Evolutionary conservation across 805 yeast genomes (phyloP).

Genomic region (Hanseniaspora singularis): DNA sequence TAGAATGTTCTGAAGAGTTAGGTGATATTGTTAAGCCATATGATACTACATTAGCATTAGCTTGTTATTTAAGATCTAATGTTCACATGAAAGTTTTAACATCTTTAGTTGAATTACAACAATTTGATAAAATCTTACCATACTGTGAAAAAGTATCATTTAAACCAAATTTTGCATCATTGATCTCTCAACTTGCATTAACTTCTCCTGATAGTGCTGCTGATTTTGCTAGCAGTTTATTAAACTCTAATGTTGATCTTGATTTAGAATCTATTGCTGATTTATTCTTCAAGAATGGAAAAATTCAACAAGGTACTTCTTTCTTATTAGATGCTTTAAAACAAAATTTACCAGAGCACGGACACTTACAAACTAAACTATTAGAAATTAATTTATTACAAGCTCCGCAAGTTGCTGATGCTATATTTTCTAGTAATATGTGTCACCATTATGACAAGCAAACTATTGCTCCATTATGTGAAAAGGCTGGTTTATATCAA

Average conservation of each 20-base stretch:
- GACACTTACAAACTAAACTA: constrained; percentile 87
- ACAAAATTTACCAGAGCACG: constrained; percentile 86
- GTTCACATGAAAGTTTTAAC: constrained; percentile 82
- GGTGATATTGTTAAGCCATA: constrained; percentile 91
- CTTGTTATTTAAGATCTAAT: constrained; percentile 76
- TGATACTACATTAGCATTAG: constrained; percentile 76
- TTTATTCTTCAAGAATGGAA: constrained; percentile 86
- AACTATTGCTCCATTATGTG: constrained; percentile 82
- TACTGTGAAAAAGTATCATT: constrained; percentile 82
- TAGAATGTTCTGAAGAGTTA: constrained; percentile 88
- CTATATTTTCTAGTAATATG: constrained; percentile 89
- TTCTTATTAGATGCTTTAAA: constrained; percentile 89
- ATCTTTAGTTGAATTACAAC: constrained; percentile 86
- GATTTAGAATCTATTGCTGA: constrained; percentile 84
- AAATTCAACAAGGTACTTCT: constrained; percentile 95
- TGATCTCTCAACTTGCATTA: constrained; percentile 82
- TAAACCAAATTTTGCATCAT: constrained; percentile 77
- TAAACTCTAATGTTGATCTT: constrained; percentile 45
- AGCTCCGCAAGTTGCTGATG: constrained; percentile 99
- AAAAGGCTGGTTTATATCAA: constrained; percentile 89
- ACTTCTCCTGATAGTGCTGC: constrained; percentile 96
- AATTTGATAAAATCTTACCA: constrained; percentile 89
- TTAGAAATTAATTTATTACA: constrained; percentile 84
- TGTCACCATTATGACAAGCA: constrained; percentile 92
- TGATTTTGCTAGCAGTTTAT: constrained; percentile 83